A percentile compares a stretch with the other conserved stretches of the same genome.
These are phyloP conservation scores for Candida ascalaphidarum DNA, from an alignment of 805 yeast species.

Conservation along the genomic window DNA sequence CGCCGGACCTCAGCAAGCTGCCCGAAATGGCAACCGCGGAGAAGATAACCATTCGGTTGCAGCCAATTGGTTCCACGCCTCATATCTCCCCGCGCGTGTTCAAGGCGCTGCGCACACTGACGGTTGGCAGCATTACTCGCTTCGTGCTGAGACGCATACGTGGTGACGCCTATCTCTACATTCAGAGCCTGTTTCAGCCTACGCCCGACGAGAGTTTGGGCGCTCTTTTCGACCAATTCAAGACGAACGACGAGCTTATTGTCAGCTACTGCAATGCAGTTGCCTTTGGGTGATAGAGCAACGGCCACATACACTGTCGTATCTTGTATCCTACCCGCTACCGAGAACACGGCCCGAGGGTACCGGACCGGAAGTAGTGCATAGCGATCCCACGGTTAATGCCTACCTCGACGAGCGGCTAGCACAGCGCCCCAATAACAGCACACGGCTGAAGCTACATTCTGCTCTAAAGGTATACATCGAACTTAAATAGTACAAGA, in stretches of 20 bases:
- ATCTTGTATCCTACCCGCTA: no score
- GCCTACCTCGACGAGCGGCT: no score
- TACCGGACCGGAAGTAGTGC: no score
- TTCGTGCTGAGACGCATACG: conserved; percentile 36
- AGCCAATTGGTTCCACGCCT: conserved; percentile 52
- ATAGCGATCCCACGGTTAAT: no score
- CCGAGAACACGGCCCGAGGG: no score
- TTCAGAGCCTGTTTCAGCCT: conserved; percentile 34
- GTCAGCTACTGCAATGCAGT: conserved; percentile 29
- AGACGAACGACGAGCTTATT: conserved; percentile 25
- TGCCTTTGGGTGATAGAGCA: conserved; percentile 25
- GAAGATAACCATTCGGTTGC: conserved; percentile 43
- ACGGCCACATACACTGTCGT: no score
- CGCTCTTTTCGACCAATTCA: conserved; percentile 19
- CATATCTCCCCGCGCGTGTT: conserved; percentile 42
- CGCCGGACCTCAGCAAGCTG: no score
- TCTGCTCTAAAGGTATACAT: no score
- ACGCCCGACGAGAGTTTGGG: conserved; percentile 31
- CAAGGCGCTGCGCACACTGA: conserved; percentile 39
- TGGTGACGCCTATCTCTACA: conserved; percentile 15
- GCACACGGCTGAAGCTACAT: no score
- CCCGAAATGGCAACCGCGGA: no score
- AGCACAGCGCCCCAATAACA: no score
- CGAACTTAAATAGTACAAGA: no score
- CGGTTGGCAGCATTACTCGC: conserved; percentile 35